Evolutionary conservation across 257 asterid genomes (phyloP), one percentile per base, ranked within the genome.

Genomic region (Ocimum tenuiflorum): DNA sequence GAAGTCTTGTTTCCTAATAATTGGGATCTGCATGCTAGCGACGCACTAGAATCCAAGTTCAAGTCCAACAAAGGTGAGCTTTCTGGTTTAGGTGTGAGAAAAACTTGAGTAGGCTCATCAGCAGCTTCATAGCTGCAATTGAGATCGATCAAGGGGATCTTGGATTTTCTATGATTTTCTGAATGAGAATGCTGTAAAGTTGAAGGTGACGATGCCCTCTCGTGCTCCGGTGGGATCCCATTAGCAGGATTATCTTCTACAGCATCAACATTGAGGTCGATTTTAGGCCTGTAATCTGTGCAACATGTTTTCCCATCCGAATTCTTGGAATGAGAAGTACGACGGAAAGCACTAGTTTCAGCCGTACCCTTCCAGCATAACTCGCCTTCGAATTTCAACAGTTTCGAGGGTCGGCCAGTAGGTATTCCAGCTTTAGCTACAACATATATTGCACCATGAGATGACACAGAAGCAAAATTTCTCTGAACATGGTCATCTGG

Each of bases 251-350:
- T 35, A 60, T 82, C 89, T 20, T 81, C 94, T 45, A 29, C 65
- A 29, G 76, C 78, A 70, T 84, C 81, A 68, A 83, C 72, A 70
- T 86, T 86, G 74, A 86, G 88, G 73, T 83, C 88, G 11, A 86
- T 46, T 6, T 49, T 64, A 42, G 75, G 57, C 24, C 36, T 27
- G 24, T 61, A 14, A 59, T 51, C 50, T 15, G 17, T 65, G 62
- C 73, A 47, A 50, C 14, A 14, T 22, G 60, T 14, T 52, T 56
- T 69, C 7, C 31, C 46, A 14, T 51, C 45, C 14, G 12, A 62
- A 17, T 57, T 63, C 59, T 68, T 73, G 51, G 64, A 73, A 60
- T 65, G 54, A 57, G 46, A 13, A 51, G 72, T 68, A 8, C 78
- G 75, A 19, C 71, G 82, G 72, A 86, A 86, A 36, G 89, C 94